Evolutionary conservation across 148 eudicot genomes (phyloP).

Genomic region (Rhododendron simsii): DNA sequence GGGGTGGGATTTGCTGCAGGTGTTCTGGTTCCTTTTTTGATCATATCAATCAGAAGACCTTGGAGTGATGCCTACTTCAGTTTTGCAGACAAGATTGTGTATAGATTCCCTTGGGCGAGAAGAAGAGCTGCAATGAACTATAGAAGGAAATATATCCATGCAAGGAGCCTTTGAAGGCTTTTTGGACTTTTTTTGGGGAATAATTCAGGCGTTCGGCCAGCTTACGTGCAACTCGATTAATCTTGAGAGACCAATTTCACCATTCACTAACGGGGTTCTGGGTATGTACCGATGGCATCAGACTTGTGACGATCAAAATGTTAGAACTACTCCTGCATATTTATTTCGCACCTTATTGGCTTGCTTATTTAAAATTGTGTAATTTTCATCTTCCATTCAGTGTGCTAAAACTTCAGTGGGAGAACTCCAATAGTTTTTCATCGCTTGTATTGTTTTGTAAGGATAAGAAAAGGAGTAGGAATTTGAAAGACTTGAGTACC

Average conservation of each 20-base stretch:
- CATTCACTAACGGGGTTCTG: background rate
- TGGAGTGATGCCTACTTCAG: constrained; percentile 27
- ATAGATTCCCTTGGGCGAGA: background rate
- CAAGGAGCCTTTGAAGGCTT: background rate
- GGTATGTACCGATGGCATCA: background rate
- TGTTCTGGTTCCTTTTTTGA: constrained; percentile 18
- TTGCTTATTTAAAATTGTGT: background rate
- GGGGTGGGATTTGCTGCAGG: constrained; percentile 34
- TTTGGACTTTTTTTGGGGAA: background rate
- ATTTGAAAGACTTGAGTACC: too few relatives aligned
- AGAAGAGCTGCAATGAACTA: background rate
- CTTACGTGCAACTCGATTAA: background rate
- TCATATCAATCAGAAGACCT: constrained; percentile 16
- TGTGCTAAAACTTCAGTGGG: background rate
- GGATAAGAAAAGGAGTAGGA: too few relatives aligned
- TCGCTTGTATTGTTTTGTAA: too few relatives aligned
- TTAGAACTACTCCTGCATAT: background rate
- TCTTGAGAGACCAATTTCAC: background rate
- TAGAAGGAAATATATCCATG: background rate
- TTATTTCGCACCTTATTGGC: background rate
- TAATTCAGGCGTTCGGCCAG: background rate
- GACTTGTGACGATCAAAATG: background rate
- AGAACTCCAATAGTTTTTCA: too few relatives aligned
- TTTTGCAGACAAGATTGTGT: constrained; percentile 18
- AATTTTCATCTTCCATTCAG: background rate